phyloP scores from a whole-genome alignment of 2,329 filamentous ascomycete genomes.

The Sclerotinia nivalis region DNA sequence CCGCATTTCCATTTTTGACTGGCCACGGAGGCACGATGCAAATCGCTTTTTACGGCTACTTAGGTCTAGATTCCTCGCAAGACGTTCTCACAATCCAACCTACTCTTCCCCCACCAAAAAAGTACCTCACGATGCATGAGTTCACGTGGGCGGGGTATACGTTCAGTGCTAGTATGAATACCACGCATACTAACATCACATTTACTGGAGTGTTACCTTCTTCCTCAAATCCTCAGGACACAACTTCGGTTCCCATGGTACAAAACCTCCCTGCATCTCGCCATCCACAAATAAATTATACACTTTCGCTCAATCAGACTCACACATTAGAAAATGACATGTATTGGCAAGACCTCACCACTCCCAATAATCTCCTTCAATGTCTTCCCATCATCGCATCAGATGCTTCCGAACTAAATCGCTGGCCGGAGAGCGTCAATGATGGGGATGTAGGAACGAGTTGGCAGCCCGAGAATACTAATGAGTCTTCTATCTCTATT shows the following conservation, averaged over 20 bases:
- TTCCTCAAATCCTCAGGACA: conserved; percentile 36
- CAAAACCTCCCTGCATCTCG: conserved; percentile 46
- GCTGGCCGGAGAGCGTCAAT: conserved; percentile 63
- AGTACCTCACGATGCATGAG: conserved; percentile 30
- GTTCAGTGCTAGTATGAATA: conserved; percentile 26
- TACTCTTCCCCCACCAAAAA: conserved; percentile 62
- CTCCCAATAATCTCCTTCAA: conserved; percentile 59
- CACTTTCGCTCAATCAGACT: conserved; percentile 48
- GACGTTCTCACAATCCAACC: conserved; percentile 64
- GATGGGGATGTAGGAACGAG: conserved; percentile 64
- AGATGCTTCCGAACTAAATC: conserved; percentile 53
- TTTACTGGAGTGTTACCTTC: conserved; percentile 43
- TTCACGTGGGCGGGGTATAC: conserved; percentile 32
- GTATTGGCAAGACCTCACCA: conserved; percentile 49
- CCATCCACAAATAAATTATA: conserved; percentile 41
- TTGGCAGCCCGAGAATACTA: conserved; percentile 55
- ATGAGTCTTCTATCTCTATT: not conserved
- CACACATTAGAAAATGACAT: conserved; percentile 57
- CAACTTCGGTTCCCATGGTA: conserved; percentile 46
- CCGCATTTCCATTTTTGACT: conserved; percentile 70
- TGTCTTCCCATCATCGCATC: conserved; percentile 53
- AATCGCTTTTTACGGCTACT: conserved; percentile 65
- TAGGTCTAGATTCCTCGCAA: conserved; percentile 61
- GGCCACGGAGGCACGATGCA: conserved; percentile 71
- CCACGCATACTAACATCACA: conserved; percentile 56